Conservation (phyloP, 2,329 filamentous ascomycete species). For the Catunica adiposa region DNA sequence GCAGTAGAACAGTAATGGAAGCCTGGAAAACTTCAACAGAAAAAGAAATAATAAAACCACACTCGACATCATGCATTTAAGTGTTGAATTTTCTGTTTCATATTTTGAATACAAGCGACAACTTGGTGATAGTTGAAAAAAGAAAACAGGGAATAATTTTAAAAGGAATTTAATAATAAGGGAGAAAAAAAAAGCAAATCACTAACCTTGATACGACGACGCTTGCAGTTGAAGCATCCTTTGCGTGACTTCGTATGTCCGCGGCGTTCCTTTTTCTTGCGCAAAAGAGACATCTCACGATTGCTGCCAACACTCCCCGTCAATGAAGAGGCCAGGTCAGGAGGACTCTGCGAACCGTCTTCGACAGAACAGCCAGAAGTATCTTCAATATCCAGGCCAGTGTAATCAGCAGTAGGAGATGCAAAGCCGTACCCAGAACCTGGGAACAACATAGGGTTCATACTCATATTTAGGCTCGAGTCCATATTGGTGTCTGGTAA, state of each 20-base stretch:
- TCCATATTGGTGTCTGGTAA: conserved; percentile 7
- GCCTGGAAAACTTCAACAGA: no score
- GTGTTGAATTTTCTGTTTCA: no score
- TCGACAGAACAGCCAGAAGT: conserved; percentile 10
- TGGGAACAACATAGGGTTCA: conserved; percentile 9
- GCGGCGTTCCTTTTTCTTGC: conserved; percentile 28
- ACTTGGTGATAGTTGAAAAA: background rate
- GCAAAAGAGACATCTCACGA: conserved; percentile 3
- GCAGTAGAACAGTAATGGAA: no score
- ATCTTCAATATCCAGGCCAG: conserved; percentile 10
- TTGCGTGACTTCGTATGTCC: conserved; percentile 50
- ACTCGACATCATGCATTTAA: no score
- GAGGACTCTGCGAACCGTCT: conserved; percentile 9
- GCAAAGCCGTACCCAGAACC: conserved; percentile 7
- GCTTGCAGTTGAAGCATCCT: conserved; percentile 53
- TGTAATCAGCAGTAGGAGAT: conserved; percentile 6
- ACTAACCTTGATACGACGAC: conserved; percentile 44
- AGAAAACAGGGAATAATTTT: background rate
- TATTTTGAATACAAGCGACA: no score
- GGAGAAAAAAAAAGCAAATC: background rate
- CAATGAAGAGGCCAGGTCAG: conserved; percentile 1
- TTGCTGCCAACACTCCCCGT: background rate
- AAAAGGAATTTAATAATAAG: no score
- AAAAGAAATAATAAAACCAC: no score
- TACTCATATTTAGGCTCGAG: conserved; percentile 7